phyloP scores from a whole-genome alignment of 768 basidiomycete genomes.

The Macrolepiota fuliginosa region DNA sequence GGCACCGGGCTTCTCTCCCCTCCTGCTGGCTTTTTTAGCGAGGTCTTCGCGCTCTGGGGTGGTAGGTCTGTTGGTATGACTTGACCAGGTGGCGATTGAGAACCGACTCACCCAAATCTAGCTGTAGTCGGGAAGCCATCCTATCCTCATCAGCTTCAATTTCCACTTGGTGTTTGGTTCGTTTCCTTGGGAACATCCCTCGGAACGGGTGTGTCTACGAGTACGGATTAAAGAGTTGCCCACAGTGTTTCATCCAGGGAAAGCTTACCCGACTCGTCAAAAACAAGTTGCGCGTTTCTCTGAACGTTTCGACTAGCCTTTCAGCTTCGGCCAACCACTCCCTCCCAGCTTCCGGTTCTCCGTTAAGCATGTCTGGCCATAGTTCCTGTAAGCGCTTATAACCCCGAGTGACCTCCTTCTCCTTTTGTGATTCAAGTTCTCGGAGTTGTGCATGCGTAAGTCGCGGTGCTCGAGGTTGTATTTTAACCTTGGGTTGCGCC shows the following conservation, averaged over 20 bases:
- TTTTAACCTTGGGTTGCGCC: conserved; percentile 34
- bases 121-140: conserved; percentile 74
- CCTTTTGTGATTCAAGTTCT: conserved; percentile 63
- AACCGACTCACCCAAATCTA: conserved; percentile 58
- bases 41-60: conserved; percentile 55
- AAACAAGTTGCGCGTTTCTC: conserved; percentile 85
- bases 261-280: conserved; percentile 66
- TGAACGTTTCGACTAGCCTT: conserved; percentile 83
- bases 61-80: not conserved
- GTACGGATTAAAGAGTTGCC: conserved; percentile 4
- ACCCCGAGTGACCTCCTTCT: conserved; percentile 58
- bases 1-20: conserved; percentile 33
- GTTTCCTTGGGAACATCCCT: conserved; percentile 62
- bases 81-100: no score
- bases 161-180: conserved; percentile 34
- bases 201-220: conserved; percentile 52
- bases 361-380: conserved; percentile 52
- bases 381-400: conserved; percentile 61
- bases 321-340: conserved; percentile 86
- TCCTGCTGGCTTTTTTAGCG: conserved; percentile 44
- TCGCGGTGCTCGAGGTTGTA: conserved; percentile 35
- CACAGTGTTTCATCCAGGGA: not conserved
- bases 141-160: conserved; percentile 64
- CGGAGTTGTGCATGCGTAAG: conserved; percentile 58
- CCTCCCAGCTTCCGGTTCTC: conserved; percentile 47